phyloP scores from a whole-genome alignment of 139 green algal genomes.

The Tetratostichococcus sp. region DNA sequence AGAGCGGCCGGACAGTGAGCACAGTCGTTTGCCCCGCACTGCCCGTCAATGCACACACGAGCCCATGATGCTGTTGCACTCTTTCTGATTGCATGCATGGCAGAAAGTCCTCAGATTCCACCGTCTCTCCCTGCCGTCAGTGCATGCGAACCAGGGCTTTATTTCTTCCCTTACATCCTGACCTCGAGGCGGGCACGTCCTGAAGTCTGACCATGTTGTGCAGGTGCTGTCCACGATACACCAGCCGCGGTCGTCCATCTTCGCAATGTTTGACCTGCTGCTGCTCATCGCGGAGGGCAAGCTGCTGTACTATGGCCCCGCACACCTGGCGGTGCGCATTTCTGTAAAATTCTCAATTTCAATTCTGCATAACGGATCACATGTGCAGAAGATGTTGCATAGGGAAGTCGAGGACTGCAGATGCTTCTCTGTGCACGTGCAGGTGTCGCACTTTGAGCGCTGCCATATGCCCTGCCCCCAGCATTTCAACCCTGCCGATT shows the following conservation, averaged over 20 bases:
- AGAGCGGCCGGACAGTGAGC: conserved; percentile 18
- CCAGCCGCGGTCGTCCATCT: conserved; percentile 45
- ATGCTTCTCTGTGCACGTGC: not conserved
- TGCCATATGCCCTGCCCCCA: conserved; percentile 26
- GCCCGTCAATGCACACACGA: too few species aligned
- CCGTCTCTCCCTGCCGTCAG: too few species aligned
- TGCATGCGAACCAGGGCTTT: too few species aligned
- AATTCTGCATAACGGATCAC: too few species aligned
- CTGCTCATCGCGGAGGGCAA: conserved; percentile 37
- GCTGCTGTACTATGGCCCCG: conserved; percentile 34
- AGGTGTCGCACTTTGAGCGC: conserved; percentile 18
- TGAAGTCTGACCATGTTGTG: not conserved
- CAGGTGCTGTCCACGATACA: conserved; percentile 35
- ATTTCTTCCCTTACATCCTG: too few species aligned
- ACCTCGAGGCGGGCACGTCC: too few species aligned
- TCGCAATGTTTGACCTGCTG: conserved; percentile 43
- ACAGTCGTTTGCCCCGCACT: too few species aligned
- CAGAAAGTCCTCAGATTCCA: too few species aligned
- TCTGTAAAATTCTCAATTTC: too few species aligned
- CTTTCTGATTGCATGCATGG: too few species aligned
- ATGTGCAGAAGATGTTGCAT: not conserved
- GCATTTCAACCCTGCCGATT: conserved; percentile 44
- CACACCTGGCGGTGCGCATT: conserved; percentile 7
- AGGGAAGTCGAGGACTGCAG: too few species aligned
- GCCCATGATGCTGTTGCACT: too few species aligned